Percentiles rank a stretch among this genome's conserved stretches.
phyloP scores from a whole-genome alignment of 805 yeast genomes.

The Schwanniomyces vanrijiae region DNA sequence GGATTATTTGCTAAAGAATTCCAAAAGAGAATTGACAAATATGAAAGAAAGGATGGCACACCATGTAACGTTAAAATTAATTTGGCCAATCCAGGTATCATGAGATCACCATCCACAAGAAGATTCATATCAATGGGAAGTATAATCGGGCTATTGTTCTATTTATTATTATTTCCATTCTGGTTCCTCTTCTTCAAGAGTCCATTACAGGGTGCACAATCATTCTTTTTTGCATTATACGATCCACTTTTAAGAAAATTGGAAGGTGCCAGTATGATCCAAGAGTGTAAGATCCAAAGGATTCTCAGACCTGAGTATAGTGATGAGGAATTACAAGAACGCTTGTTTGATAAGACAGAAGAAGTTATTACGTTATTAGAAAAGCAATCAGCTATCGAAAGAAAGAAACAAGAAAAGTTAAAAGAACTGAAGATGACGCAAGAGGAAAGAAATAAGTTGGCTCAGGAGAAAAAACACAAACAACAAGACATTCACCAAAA shows the following conservation, averaged over 20 bases:
- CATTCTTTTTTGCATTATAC: slow-evolving; percentile 63
- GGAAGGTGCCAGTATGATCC: slow-evolving; percentile 68
- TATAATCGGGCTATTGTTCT: slow-evolving; percentile 55
- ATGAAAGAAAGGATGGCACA: slow-evolving; percentile 68
- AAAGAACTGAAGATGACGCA: slow-evolving; percentile 15
- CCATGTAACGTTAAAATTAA: slow-evolving; percentile 69
- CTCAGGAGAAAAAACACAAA: slow-evolving; percentile 13
- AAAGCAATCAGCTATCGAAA: slow-evolving; percentile 65
- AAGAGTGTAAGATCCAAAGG: slow-evolving; percentile 63
- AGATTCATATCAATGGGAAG: slow-evolving; percentile 78
- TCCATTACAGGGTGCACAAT: slow-evolving; percentile 77
- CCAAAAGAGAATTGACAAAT: slow-evolving; percentile 61
- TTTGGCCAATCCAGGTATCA: slow-evolving; percentile 87
- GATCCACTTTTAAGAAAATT: slow-evolving; percentile 66
- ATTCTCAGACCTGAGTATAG: slow-evolving; percentile 64
- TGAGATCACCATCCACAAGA: slow-evolving; percentile 84
- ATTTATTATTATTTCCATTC: slow-evolving; percentile 73
- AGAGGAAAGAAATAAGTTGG: slow-evolving; percentile 16
- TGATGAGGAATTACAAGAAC: slow-evolving; percentile 59
- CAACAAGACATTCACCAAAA: slow-evolving; percentile 28
- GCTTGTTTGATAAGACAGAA: slow-evolving; percentile 62
- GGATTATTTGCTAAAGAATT: slow-evolving; percentile 75
- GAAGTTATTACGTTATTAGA: slow-evolving; percentile 58
- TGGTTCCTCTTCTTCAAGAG: slow-evolving; percentile 82
- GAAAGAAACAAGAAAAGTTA: slow-evolving; percentile 43